phyloP scores from a whole-genome alignment of 208 protist species.

The Herpetomonas tarakana region DNA sequence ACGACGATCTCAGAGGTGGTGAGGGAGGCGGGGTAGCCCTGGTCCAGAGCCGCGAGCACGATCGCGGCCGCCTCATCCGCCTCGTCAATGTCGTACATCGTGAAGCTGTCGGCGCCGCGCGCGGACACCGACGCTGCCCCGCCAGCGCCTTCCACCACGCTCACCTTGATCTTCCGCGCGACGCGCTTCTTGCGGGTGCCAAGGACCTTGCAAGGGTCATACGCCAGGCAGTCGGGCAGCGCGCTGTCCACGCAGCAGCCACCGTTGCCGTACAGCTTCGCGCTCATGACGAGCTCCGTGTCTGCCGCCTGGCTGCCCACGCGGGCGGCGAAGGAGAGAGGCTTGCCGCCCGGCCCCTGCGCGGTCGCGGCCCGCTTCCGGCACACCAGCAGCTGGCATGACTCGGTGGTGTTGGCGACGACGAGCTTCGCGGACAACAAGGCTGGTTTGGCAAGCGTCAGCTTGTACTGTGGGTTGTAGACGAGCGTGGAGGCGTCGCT shows the following conservation, averaged over 20 bases:
- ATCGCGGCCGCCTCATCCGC: constrained; percentile 29
- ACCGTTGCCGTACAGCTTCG: constrained; percentile 51
- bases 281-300: constrained; percentile 44
- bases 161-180: constrained; percentile 33
- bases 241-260: constrained; percentile 67
- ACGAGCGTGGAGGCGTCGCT: constrained; percentile 55
- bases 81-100: constrained; percentile 37
- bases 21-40: constrained; percentile 32
- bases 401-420: constrained; percentile 24
- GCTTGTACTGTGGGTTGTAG: constrained; percentile 76
- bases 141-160: constrained; percentile 10
- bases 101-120: constrained; percentile 11
- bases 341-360: constrained; percentile 14
- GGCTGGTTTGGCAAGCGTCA: constrained; percentile 50
- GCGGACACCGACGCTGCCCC: background rate
- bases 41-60: constrained; percentile 37
- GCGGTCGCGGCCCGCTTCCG: constrained; percentile 17
- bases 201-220: constrained; percentile 49
- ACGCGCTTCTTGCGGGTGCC: constrained; percentile 32
- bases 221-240: constrained; percentile 45
- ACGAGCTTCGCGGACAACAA: constrained; percentile 54
- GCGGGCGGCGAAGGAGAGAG: constrained; percentile 26
- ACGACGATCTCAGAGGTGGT: constrained; percentile 13
- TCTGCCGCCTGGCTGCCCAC: constrained; percentile 41
- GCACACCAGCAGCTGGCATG: constrained; percentile 28